Evolutionary conservation across 768 basidiomycete species (phyloP).

Genomic region (Amanita muscaria): DNA sequence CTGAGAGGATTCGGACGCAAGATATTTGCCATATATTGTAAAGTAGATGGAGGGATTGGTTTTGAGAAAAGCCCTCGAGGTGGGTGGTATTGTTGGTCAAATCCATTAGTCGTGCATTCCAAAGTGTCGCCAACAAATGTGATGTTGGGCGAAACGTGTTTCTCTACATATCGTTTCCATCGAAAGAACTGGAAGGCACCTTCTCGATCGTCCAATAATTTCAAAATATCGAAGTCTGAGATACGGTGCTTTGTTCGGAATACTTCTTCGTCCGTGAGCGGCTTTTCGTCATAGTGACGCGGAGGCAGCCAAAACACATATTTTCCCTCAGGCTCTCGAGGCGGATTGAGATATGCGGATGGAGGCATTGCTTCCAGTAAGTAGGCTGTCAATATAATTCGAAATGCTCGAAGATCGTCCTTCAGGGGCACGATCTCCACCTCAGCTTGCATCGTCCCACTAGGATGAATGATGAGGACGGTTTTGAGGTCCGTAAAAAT

Average conservation of each 20-base stretch:
- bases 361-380: constrained; percentile 8
- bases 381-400: constrained; percentile 8
- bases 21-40: constrained; percentile 7
- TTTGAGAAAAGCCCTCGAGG: constrained; percentile 8
- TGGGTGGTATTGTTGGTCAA: constrained; percentile 5
- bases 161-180: constrained; percentile 15
- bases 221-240: constrained; percentile 15
- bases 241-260: constrained; percentile 5
- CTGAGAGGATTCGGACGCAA: constrained; percentile 9
- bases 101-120: constrained; percentile 9
- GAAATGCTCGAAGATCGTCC: constrained; percentile 8
- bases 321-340: constrained; percentile 5
- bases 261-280: constrained; percentile 2
- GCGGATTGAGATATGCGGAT: constrained; percentile 6
- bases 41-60: constrained; percentile 8
- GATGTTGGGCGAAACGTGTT: constrained; percentile 11
- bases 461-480: constrained; percentile 7
- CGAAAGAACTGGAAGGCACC: constrained; percentile 21
- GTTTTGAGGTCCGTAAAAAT: constrained; percentile 9
- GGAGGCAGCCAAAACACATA: constrained; percentile 8
- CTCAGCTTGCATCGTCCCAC: constrained; percentile 5
- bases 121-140: constrained; percentile 13
- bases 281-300: constrained; percentile 1
- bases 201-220: constrained; percentile 15
- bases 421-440: constrained; percentile 6